Evolutionary conservation across 495 filamentous ascomycete species (phyloP), one percentile per base, ranked within the genome.

Genomic region (Lindgomyces ingoldianus): DNA sequence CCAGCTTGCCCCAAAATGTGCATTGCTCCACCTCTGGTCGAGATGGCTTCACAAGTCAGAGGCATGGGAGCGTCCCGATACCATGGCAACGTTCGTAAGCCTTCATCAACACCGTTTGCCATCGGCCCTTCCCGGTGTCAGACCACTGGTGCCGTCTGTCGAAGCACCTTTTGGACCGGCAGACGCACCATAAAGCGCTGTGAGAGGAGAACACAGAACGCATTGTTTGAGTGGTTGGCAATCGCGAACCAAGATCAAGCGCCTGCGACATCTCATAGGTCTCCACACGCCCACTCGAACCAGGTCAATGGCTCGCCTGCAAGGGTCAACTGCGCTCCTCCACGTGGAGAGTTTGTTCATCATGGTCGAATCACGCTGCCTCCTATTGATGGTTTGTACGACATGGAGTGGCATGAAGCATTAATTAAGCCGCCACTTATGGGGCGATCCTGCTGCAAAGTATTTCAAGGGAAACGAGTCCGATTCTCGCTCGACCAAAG

Each of bases 391-490:
- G 30, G 30, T 27, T 42, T 30, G 62, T 64, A 46, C 53, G 3
- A 64, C 62, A 16, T 30, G 45, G 52, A 10, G 3, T 42, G 2
- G 30, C 57, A 49, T 60, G 57, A 25, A 29, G 51, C 50, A 51
- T 58, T 33, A 33, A 44, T 51, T 58, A 64, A 53, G 6, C 42
- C 62, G 54, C 62, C 62, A 64, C 62, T 30, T 64, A 53, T 58
- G 19, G n/a, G 33, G 18, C 22, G 16, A 44, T 55, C 14, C 9
- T 60, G 42, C 14, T 44, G 21, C 22, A 3, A 18, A 58, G 42
- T 19, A 49, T 60, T 50, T 36, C 57, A 60, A 30, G 14, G 25
- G 4, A 33, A 50, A 27, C 39, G 42, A 44, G 2, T 8, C 21
- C 25, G 29, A 27, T 16, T 52, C 16, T 30, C 4, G 49, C 49